Evolutionary conservation across 1,284 basidiomycete species (phyloP).

Genomic region (Trametes sp.): DNA sequence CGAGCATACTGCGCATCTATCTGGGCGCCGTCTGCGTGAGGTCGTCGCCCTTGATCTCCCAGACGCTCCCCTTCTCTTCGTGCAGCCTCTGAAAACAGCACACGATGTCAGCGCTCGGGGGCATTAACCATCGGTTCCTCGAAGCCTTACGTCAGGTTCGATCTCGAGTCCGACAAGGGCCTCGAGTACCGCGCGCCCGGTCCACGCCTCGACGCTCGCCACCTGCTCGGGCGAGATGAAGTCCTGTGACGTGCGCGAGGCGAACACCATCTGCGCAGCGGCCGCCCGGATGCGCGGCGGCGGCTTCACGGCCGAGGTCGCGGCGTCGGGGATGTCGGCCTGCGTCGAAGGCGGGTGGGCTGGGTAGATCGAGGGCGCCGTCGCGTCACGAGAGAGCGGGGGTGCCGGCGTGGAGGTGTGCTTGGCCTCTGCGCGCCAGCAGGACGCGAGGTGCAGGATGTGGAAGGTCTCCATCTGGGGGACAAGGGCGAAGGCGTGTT

Average conservation of each 20-base stretch:
- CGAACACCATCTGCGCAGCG: constrained; percentile 86
- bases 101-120: background rate
- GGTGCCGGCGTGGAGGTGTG: constrained; percentile 36
- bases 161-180: constrained; percentile 50
- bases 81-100: constrained; percentile 43
- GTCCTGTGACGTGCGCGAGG: constrained; percentile 75
- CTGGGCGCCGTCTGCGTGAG: constrained; percentile 10
- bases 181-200: constrained; percentile 59
- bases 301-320: constrained; percentile 34
- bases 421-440: constrained; percentile 49
- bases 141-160: constrained; percentile 52
- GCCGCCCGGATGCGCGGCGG: constrained; percentile 70
- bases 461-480: constrained; percentile 85
- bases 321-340: constrained; percentile 42
- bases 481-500: constrained; percentile 9
- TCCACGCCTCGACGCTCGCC: constrained; percentile 69
- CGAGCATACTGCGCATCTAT: background rate
- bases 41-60: constrained; percentile 39
- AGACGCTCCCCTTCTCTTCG: constrained; percentile 48
- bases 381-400: constrained; percentile 55
- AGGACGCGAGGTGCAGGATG: constrained; percentile 74
- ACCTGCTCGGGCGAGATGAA: constrained; percentile 82
- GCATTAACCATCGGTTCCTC: background rate
- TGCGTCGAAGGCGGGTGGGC: constrained; percentile 37
- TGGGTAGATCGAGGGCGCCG: constrained; percentile 44